phyloP scores from a whole-genome alignment of 192 early-diverging fungal species.

The Dispira simplex region DNA sequence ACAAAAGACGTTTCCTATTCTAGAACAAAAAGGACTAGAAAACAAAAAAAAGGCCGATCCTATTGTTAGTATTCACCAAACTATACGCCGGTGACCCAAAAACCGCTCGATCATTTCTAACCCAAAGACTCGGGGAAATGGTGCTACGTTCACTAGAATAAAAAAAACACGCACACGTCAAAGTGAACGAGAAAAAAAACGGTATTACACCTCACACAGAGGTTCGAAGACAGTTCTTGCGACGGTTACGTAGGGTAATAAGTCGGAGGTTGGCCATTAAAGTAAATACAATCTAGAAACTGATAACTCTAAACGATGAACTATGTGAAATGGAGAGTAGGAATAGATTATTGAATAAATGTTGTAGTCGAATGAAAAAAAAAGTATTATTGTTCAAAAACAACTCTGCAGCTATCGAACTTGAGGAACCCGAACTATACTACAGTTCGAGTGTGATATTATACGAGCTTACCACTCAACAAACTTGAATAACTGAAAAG shows the following conservation, averaged over 20 bases:
- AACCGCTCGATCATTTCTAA: not conserved
- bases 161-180: not conserved
- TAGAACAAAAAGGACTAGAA: not conserved
- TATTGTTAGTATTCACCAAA: not conserved
- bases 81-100: not conserved
- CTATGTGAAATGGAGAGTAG: not conserved
- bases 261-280: not conserved
- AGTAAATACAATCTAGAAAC: not conserved
- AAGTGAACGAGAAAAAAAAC: not conserved
- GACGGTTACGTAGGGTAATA: not conserved
- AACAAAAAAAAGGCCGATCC: not conserved
- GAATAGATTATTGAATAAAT: not conserved
- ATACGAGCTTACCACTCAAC: not conserved
- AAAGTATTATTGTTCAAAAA: not conserved
- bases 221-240: constrained; percentile 1
- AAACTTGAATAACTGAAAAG: not conserved
- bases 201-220: not conserved
- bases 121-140: not conserved
- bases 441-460: not conserved
- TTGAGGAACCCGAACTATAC: not conserved
- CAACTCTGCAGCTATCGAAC: not conserved
- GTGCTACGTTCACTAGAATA: not conserved
- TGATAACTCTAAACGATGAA: not conserved
- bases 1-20: too few species aligned
- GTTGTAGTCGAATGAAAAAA: too few species aligned